Percentiles rank a stretch among this genome's conserved stretches.
These are phyloP conservation scores for Nothomitra cinnamomea DNA, from an alignment of 2,329 filamentous ascomycete genomes.

Conservation along the genomic window DNA sequence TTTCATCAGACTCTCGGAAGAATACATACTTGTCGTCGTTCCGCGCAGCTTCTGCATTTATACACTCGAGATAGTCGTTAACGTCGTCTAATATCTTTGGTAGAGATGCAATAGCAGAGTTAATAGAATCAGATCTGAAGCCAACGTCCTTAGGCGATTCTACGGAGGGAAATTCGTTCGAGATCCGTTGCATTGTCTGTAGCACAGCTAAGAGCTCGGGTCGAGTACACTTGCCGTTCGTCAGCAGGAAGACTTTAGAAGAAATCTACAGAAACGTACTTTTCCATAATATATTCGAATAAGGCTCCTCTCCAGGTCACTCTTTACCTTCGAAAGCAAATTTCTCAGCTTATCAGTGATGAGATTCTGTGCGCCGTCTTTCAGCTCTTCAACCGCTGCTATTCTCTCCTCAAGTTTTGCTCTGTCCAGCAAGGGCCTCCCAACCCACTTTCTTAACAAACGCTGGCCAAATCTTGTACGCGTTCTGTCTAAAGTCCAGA, in stretches of 20 bases:
- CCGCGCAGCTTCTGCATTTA: conserved; percentile 69
- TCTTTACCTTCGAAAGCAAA: conserved; percentile 53
- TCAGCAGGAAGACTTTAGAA: conserved; percentile 10
- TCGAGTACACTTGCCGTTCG: conserved; percentile 44
- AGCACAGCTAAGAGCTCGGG: conserved; percentile 74
- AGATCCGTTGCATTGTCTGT: conserved; percentile 69
- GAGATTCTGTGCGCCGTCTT: conserved; percentile 45
- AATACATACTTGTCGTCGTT: conserved; percentile 88
- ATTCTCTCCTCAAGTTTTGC: conserved; percentile 59
- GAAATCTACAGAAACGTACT: conserved; percentile 15
- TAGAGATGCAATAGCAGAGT: conserved; percentile 54
- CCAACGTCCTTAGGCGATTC: conserved; percentile 48
- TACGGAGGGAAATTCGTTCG: conserved; percentile 55
- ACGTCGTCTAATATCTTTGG: conserved; percentile 62
- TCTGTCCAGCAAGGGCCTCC: conserved; percentile 69
- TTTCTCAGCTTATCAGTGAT: conserved; percentile 57
- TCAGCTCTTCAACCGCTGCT: conserved; percentile 71
- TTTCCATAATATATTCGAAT: conserved; percentile 97
- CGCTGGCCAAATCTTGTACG: conserved; percentile 78
- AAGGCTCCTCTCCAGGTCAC: conserved; percentile 79
- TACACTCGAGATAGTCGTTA: conserved; percentile 59
- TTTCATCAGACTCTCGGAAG: conserved; percentile 76
- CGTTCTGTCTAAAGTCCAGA: conserved; percentile 92
- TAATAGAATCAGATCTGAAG: conserved; percentile 54
- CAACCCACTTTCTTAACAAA: conserved; percentile 86